Conservation (phyloP, 371 early-diverging fungal species). For the Circinella minor region DNA sequence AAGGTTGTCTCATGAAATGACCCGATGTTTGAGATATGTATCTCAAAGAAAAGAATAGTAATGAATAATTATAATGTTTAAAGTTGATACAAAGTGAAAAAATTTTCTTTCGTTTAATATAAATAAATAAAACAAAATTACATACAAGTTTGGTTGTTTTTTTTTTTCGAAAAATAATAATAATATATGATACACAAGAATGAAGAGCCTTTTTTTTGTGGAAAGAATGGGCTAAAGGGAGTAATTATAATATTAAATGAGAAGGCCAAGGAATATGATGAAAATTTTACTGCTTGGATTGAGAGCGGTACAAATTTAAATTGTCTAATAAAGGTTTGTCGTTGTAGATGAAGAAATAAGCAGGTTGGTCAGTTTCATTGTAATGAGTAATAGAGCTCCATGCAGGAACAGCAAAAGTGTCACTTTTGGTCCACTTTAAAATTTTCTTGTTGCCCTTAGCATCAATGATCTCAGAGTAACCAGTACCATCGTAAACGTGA, state of each 20-base stretch:
- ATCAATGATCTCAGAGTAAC: slow-evolving; percentile 20
- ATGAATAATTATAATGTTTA: too few relatives aligned
- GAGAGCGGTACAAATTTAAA: slow-evolving; percentile 10
- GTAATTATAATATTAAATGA: too few relatives aligned
- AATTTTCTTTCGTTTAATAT: not conserved
- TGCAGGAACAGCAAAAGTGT: slow-evolving; percentile 28
- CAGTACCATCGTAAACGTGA: slow-evolving; percentile 27
- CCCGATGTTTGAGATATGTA: too few relatives aligned
- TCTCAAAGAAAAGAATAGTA: too few relatives aligned
- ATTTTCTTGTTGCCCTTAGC: slow-evolving; percentile 23
- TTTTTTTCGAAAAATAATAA: not conserved
- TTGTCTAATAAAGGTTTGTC: slow-evolving; percentile 22
- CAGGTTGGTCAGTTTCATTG: slow-evolving; percentile 5
- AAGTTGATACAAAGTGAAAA: not conserved
- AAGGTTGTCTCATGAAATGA: too few relatives aligned
- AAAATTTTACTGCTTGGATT: not conserved
- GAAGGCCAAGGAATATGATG: not conserved
- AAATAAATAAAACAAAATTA: not conserved
- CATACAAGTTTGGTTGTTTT: not conserved
- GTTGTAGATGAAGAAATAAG: slow-evolving; percentile 17
- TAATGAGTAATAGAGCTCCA: slow-evolving; percentile 25
- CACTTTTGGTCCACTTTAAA: slow-evolving; percentile 24
- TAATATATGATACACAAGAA: not conserved
- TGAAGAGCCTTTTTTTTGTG: not conserved
- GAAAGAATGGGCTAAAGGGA: not conserved